phyloP scores from a whole-genome alignment of 805 yeast genomes.

The Saccharomycopsis javanensis region DNA sequence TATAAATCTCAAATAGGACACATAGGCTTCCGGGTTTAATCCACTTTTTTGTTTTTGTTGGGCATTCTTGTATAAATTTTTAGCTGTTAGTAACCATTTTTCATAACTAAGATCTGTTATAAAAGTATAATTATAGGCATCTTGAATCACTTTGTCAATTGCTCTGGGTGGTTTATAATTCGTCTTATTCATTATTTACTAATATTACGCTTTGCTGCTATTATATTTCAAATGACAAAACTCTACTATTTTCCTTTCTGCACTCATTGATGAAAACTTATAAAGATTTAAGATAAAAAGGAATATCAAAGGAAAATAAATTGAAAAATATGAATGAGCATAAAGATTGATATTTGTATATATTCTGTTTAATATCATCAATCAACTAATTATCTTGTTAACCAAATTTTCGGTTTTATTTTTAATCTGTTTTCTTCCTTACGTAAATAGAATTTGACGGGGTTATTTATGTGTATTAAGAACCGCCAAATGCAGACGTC shows the following conservation, averaged over 20 bases:
- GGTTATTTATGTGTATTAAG: neutral
- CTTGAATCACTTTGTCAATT: constrained; percentile 7
- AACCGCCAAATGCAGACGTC: neutral
- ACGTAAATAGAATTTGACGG: neutral
- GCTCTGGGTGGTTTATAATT: constrained; percentile 17
- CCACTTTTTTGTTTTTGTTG: constrained; percentile 26
- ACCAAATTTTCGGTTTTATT: neutral
- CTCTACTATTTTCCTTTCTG: no score
- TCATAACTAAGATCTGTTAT: constrained; percentile 10
- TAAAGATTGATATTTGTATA: neutral
- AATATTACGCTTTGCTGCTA: neutral
- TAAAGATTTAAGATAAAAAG: neutral
- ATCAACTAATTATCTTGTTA: neutral
- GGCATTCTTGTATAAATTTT: constrained; percentile 20
- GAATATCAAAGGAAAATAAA: neutral
- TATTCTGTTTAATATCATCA: neutral
- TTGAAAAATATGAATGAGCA: neutral
- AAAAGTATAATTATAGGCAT: constrained; percentile 11
- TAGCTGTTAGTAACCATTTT: constrained; percentile 15
- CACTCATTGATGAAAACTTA: neutral
- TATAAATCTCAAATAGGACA: constrained; percentile 28
- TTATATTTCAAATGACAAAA: no score
- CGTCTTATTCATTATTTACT: neutral
- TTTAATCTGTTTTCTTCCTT: neutral
- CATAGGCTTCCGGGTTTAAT: constrained; percentile 28